phyloP scores from a whole-genome alignment of 768 basidiomycete genomes.

The Pleurotus giganteus region DNA sequence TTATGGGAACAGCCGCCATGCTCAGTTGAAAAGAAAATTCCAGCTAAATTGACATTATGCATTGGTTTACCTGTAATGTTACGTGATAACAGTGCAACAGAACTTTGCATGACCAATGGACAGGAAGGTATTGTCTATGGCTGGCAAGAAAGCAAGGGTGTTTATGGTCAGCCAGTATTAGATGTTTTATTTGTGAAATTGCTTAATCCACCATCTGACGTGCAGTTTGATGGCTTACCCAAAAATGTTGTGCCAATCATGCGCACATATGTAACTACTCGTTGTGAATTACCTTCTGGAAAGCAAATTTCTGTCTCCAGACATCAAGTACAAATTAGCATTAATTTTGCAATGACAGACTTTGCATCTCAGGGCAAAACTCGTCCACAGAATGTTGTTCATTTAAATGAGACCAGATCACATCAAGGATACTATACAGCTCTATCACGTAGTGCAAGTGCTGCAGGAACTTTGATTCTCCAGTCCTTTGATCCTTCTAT shows the following conservation, averaged over 20 bases:
- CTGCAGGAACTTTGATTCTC: slow-evolving; percentile 19
- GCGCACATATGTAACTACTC: slow-evolving; percentile 2
- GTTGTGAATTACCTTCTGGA: slow-evolving; percentile 17
- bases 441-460: slow-evolving; percentile 23
- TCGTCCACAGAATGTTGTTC: slow-evolving; percentile 21
- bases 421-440: slow-evolving; percentile 23
- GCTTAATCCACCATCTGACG: slow-evolving; percentile 11
- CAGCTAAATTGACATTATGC: slow-evolving; percentile 18
- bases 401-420: slow-evolving; percentile 15
- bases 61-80: slow-evolving; percentile 29
- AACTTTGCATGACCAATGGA: slow-evolving; percentile 28
- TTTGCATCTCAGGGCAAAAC: slow-evolving; percentile 12
- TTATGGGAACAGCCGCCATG: not conserved
- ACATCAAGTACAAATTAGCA: slow-evolving; percentile 18
- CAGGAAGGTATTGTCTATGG: slow-evolving; percentile 24
- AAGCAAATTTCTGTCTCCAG: slow-evolving; percentile 13
- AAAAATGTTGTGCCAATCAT: slow-evolving; percentile 2
- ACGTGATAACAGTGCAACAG: slow-evolving; percentile 25
- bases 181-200: slow-evolving; percentile 19
- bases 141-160: slow-evolving; percentile 19
- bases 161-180: slow-evolving; percentile 14
- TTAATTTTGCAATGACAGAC: slow-evolving; percentile 33
- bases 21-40: not conserved
- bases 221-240: slow-evolving; percentile 6
- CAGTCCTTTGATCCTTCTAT: slow-evolving; percentile 14